Base-by-base conservation (phyloP, 2,329 filamentous ascomycete species). In the Colletotrichum echinochloae region DNA sequence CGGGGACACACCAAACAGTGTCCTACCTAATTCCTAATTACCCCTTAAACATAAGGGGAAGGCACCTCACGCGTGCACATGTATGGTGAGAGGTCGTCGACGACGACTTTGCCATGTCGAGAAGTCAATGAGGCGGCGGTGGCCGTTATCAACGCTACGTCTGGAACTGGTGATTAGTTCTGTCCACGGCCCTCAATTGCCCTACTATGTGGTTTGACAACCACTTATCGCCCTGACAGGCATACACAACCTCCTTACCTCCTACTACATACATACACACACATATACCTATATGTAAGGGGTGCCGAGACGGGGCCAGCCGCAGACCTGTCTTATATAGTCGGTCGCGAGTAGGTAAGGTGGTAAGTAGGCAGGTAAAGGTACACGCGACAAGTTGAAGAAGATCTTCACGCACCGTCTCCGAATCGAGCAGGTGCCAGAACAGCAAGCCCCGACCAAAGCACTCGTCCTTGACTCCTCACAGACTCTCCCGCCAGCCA, bases 401-500 rank as follows among this genome's bases (percentile, higher is more conserved):
- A 46, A 39, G 20, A 48, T 28, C 30, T 20, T 37, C 8, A 28
- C n/a, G 16, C 20, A 35, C n/a, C 33, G 11, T n/a, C 23, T 59
- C 46, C 54, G 44, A 52, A 60, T 48, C 30, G 23, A 55, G 61
- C 59, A 65, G 66, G 61, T 65, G 44, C n/a, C 20, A 37, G 41
- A 18, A 28, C 30, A 7, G 26, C 26, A 33, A 49, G 48, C 37
- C n/a, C 30, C 57, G 28, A n/a, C n/a, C 39, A 1, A 35, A n/a
- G n/a, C n/a, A n/a, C n/a, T n/a, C n/a, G n/a, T n/a, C n/a, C n/a
- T n/a, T n/a, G n/a, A n/a, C 8, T 33, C 4, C 35, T 23, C 54
- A 66, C 64, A 39, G 64, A 66, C 64, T 61, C 37, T 56, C 48
- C n/a, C n/a, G n/a, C n/a, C n/a, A n/a, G n/a, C n/a, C n/a, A n/a